Base-by-base conservation (phyloP, 1,284 basidiomycete genomes). In the Fistulinella staudtii region DNA sequence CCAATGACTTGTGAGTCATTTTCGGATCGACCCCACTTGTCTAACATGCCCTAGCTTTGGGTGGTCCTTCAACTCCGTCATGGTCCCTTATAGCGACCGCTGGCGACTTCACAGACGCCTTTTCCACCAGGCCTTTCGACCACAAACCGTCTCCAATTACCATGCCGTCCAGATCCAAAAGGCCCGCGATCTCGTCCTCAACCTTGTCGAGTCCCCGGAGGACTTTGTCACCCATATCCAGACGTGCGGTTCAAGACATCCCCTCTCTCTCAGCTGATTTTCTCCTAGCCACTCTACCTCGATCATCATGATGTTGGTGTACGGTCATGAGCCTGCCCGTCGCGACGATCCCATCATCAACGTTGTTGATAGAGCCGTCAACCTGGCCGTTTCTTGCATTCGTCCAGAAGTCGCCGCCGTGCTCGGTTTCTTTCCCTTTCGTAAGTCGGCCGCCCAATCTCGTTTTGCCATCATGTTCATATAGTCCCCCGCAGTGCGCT, bases 31-130 rank as follows among this genome's bases (percentile, higher is more conserved):
- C 4, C 4, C 4, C 8, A 35, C 25, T 15, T n/a, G 5, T 8
- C 39, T 47, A 3, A 24, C 9, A 1, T 24, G 34, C 4, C 1
- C 9, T 14, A 61, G 59, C 24, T 61, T 62, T 22, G 59, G 59
- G 22, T 65, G 61, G 63, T 36, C 42, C 1, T 61, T 61, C 18
- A 63, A 63, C 27, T 58, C 59, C 5, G 55, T 64, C 35, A 55
- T 59, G 51, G 30, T 57, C 30, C 56, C 56, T 3, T 61, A 61
- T 8, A 43, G 49, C 11, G 51, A 61, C 36, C 35, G 57, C 18
- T 65, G 63, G 60, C 63, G 61, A 38, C 36, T 65, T 4, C 63
- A 61, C 24, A 47, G 63, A 3, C 42, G 61, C 21, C 43, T 61
- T 14, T 60, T 65, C 23, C 52, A 62, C 21, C 59, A 61, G 36